These are phyloP conservation scores for Raddia guianensis DNA, from an alignment of 176 grass and related monocot species.

Conservation along the genomic window DNA sequence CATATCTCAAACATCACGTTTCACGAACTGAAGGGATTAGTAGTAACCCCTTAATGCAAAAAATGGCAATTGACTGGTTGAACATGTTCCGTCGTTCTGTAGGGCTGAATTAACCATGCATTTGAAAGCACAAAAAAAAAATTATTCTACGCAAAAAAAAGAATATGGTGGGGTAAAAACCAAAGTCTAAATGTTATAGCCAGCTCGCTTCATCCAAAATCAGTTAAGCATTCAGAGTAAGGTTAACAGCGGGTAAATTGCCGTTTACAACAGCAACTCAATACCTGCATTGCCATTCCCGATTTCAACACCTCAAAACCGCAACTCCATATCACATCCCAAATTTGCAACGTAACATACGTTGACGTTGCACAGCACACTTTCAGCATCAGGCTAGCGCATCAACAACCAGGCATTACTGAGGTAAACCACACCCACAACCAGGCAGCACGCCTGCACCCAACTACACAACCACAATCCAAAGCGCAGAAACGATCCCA, in stretches of 20 bases:
- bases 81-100: background rate
- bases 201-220: background rate
- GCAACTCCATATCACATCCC: background rate
- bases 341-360: background rate
- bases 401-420: background rate
- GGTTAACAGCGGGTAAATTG: slow-evolving; percentile 7
- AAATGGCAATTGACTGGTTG: background rate
- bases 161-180: background rate
- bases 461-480: background rate
- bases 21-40: no score
- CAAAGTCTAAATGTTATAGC: background rate
- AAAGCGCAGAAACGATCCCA: background rate
- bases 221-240: background rate
- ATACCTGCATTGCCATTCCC: background rate
- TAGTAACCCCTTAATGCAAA: background rate
- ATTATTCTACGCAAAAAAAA: background rate
- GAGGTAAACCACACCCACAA: no score
- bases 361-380: background rate
- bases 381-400: background rate
- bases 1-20: no score
- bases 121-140: slow-evolving; percentile 9
- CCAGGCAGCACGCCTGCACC: background rate
- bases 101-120: background rate
- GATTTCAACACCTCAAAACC: background rate
- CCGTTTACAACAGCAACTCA: background rate